Evolutionary conservation across 169 alveolate species (phyloP).

Genomic region (Eimeria brunetti): DNA sequence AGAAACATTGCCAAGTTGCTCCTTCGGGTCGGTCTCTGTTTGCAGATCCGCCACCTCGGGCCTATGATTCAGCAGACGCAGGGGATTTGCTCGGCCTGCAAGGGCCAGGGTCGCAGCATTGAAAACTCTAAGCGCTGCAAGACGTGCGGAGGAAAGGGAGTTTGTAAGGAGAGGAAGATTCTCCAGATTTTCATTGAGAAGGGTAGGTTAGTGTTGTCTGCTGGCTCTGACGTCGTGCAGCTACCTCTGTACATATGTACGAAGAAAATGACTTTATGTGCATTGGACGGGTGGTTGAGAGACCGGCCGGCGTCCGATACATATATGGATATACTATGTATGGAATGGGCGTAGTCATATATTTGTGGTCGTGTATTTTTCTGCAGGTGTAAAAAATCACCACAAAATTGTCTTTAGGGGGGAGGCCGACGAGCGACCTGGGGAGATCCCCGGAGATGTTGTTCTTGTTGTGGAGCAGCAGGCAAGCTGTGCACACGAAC

Average conservation of each 20-base stretch:
- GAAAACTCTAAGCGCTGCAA: slow-evolving; percentile 94
- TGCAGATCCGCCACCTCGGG: slow-evolving; percentile 81
- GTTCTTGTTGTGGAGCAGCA: slow-evolving; percentile 92
- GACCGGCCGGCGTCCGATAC: no score
- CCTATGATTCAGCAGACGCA: slow-evolving; percentile 89
- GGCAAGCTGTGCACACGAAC: slow-evolving; percentile 12
- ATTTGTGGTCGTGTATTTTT: neutral
- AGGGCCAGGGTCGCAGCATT: slow-evolving; percentile 92
- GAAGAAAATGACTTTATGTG: neutral
- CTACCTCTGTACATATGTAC: neutral
- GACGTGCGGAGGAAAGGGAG: slow-evolving; percentile 90
- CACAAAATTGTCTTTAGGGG: slow-evolving; percentile 96
- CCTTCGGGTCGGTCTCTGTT: neutral
- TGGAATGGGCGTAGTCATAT: neutral
- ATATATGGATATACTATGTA: no score
- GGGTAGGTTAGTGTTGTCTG: slow-evolving; percentile 87
- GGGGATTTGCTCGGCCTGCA: slow-evolving; percentile 92
- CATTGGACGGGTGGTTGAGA: neutral
- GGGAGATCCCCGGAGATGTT: slow-evolving; percentile 96
- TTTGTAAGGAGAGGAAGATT: slow-evolving; percentile 93
- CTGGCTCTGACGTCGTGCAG: neutral
- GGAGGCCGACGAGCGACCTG: slow-evolving; percentile 98
- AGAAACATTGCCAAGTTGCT: neutral
- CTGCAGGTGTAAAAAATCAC: slow-evolving; percentile 90
- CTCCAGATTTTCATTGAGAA: slow-evolving; percentile 96